Evolutionary conservation across 2,329 filamentous ascomycete genomes (phyloP), one percentile per base, ranked within the genome.

Genomic region (Alternaria atra): DNA sequence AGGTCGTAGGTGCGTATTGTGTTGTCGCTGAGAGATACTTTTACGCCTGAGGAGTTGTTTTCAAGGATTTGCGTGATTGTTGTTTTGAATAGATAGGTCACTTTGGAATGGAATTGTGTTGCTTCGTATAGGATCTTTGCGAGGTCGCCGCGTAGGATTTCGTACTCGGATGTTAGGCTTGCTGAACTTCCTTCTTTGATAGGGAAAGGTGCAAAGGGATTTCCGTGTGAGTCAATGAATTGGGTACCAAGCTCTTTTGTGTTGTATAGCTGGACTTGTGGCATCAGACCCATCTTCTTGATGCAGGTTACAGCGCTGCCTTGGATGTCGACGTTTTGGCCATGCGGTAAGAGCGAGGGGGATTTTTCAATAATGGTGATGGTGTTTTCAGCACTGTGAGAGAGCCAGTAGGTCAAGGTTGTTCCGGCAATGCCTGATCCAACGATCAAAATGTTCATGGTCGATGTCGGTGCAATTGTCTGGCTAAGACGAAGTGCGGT

Each of bases 1-100:
- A 88, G 68, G 65, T 88, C 85, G 50, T 80, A 88, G 0, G 66
- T 71, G 8, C 80, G 79, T 0, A 65, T 74, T 10, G 70, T 71
- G 2, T 83, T 84, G 57, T 85, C 77, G 2, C 76, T 75, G 2
- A 46, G 25, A 8, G 17, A 15, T 15, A 46, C 43, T 46, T 30
- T 30, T 10, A 46, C 43, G 54, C 43, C 10, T 30, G n/a, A 13
- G 6, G 27, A 46, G 23, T 46, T 9, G 25, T 30, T 46, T 27
- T 46, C 25, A 9, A 46, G 25, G 27, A 30, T 17, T 46, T 46
- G 15, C 1, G 5, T 7, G 1, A 17, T 7, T 20, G 43, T 46
- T 0, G 43, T 46, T 3, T 17, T 46, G 43, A 46, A 46, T 0
- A 46, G 43, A n/a, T 46, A 30, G 1, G 43, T 46, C 10, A 30